Conservation (phyloP, 2,329 filamentous ascomycete genomes). For the Cordyceps javanica region DNA sequence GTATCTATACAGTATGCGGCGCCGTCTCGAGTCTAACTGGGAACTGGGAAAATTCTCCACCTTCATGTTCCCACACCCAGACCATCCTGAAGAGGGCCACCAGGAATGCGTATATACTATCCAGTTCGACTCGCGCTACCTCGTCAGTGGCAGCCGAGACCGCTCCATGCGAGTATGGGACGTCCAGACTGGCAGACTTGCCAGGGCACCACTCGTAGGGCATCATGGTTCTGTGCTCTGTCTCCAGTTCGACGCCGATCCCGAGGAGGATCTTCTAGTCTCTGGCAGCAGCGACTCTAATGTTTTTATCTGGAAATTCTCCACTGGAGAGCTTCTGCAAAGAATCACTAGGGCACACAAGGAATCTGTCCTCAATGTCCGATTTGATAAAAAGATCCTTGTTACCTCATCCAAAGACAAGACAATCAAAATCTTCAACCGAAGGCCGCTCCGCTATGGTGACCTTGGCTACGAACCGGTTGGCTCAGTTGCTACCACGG, state of each 20-base stretch:
- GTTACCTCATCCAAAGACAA: conserved; percentile 98
- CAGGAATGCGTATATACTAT: conserved; percentile 91
- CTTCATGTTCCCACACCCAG: conserved; percentile 85
- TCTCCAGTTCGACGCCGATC: conserved; percentile 86
- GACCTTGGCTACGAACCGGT: conserved; percentile 50
- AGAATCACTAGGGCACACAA: conserved; percentile 70
- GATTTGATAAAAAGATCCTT: conserved; percentile 84
- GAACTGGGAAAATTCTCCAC: conserved; percentile 72
- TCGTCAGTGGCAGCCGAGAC: conserved; percentile 92
- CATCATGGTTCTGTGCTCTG: conserved; percentile 87
- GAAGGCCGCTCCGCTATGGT: conserved; percentile 57
- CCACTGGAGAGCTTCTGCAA: conserved; percentile 77
- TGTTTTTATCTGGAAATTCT: conserved; percentile 90
- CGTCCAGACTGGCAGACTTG: conserved; percentile 71
- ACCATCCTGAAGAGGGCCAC: conserved; percentile 75
- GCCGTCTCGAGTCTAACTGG: conserved; percentile 86
- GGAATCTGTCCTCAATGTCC: conserved; percentile 89
- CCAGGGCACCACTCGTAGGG: conserved; percentile 64
- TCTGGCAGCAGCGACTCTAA: conserved; percentile 90
- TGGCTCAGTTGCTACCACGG: conserved; percentile 45
- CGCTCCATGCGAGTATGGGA: conserved; percentile 86
- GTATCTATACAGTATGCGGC: conserved; percentile 83
- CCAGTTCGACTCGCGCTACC: conserved; percentile 76
- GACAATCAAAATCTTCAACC: conserved; percentile 93
- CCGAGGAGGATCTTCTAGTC: conserved; percentile 85